phyloP scores from a whole-genome alignment of 2,329 filamentous ascomycete species.

The Myriosclerotinia scirpicola region DNA sequence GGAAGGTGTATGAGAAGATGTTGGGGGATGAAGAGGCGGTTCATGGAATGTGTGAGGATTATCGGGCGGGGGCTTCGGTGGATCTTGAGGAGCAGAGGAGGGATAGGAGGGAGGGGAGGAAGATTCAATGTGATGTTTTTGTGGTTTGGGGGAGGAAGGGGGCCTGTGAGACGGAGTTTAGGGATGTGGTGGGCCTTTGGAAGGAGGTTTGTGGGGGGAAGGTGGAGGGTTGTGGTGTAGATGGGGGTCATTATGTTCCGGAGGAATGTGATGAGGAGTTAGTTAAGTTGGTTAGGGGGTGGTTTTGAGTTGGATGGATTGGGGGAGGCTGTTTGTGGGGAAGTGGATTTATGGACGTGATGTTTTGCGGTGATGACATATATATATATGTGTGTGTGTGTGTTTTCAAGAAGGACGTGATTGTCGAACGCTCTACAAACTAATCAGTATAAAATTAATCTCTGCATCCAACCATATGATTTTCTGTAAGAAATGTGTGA shows the following conservation, averaged over 20 bases:
- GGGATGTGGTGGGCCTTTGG: conserved; percentile 52
- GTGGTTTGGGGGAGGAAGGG: conserved; percentile 53
- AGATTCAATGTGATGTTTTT: conserved; percentile 49
- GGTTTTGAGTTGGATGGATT: conserved; percentile 36
- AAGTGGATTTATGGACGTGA: too few species aligned
- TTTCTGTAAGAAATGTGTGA: too few species aligned
- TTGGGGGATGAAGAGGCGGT: conserved; percentile 44
- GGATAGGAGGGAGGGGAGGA: conserved; percentile 47
- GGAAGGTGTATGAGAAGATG: conserved; percentile 29
- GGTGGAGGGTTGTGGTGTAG: conserved; percentile 46
- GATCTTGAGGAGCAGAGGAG: conserved; percentile 53
- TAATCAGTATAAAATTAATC: too few species aligned
- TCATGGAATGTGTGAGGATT: conserved; percentile 56
- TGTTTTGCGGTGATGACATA: too few species aligned
- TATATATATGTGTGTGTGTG: too few species aligned
- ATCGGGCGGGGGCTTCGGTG: conserved; percentile 52
- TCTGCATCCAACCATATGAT: too few species aligned
- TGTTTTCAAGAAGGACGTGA: too few species aligned
- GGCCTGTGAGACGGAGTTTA: conserved; percentile 50
- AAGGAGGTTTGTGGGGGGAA: conserved; percentile 45
- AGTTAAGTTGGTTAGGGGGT: conserved; percentile 45
- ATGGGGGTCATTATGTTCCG: conserved; percentile 51
- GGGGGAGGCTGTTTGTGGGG: too few species aligned
- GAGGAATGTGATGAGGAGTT: conserved; percentile 53
- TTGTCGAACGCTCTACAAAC: too few species aligned